phyloP scores from a whole-genome alignment of 2,329 filamentous ascomycete species.

The Ustilaginoidea virens region DNA sequence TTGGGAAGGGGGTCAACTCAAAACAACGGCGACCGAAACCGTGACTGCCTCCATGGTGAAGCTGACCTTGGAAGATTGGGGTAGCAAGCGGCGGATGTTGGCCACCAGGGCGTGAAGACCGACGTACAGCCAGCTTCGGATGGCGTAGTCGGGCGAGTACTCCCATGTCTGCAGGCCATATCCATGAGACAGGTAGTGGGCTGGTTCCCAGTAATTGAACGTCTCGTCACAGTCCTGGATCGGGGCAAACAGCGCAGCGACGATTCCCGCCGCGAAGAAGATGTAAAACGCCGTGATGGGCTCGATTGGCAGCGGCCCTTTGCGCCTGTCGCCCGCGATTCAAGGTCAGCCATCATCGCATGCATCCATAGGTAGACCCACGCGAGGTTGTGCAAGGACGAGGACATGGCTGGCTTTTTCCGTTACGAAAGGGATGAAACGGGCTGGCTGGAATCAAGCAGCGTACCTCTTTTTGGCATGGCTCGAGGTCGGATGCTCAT shows the following conservation, averaged over 20 bases:
- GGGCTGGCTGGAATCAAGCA: background rate
- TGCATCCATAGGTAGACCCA: too few relatives aligned
- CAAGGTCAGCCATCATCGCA: background rate
- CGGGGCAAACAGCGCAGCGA: slow-evolving; percentile 70
- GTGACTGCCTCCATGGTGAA: too few relatives aligned
- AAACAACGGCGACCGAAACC: too few relatives aligned
- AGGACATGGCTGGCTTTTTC: too few relatives aligned
- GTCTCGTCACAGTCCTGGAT: slow-evolving; percentile 98
- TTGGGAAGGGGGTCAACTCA: slow-evolving; percentile 4
- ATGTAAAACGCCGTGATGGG: slow-evolving; percentile 67
- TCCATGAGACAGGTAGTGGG: slow-evolving; percentile 84
- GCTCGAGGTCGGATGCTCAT: slow-evolving; percentile 30
- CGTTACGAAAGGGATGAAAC: background rate
- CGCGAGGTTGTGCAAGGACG: too few relatives aligned
- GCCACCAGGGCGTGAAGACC: slow-evolving; percentile 61
- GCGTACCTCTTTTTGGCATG: slow-evolving; percentile 37
- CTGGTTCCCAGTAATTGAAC: slow-evolving; percentile 98
- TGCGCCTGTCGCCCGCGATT: slow-evolving; percentile 17
- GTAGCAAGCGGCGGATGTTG: slow-evolving; percentile 48
- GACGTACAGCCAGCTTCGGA: slow-evolving; percentile 89
- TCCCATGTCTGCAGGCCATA: slow-evolving; percentile 97
- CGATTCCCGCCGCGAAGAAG: slow-evolving; percentile 56
- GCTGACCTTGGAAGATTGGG: slow-evolving; percentile 41
- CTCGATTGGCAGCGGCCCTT: slow-evolving; percentile 47
- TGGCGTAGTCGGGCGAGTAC: slow-evolving; percentile 88